Conservation (phyloP, 179 eudicot species). For the Heliamphora pulchella region DNA sequence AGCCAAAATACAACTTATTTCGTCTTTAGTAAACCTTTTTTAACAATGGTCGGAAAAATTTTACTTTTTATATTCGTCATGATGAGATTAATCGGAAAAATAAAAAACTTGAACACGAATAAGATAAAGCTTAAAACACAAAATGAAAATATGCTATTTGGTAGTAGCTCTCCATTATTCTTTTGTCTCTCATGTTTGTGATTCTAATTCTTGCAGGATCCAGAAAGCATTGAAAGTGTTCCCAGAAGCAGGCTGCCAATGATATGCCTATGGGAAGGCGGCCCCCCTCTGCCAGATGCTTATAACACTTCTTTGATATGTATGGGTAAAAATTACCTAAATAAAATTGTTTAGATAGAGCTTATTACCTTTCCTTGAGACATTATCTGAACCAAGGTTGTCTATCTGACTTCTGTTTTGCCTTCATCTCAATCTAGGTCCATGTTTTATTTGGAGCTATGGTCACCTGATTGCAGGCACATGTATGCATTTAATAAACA, state of each 20-base stretch:
- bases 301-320: constrained; percentile 39
- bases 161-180: no score
- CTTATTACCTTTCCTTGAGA: constrained; percentile 2
- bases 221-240: constrained; percentile 24
- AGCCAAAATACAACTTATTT: no score
- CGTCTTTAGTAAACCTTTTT: no score
- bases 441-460: background rate
- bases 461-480: background rate
- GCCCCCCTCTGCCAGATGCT: constrained; percentile 79
- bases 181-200: background rate
- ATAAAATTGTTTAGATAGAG: background rate
- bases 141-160: no score
- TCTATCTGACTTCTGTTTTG: background rate
- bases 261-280: constrained; percentile 80
- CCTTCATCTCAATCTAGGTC: background rate
- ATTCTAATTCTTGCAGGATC: constrained; percentile 39
- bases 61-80: no score
- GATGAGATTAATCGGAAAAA: no score
- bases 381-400: background rate
- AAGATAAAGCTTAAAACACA: no score
- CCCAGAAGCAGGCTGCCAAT: constrained; percentile 54
- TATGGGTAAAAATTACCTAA: constrained; percentile 32
- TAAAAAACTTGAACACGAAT: no score
- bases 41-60: no score
- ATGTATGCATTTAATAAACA: background rate